Evolutionary conservation across 805 yeast genomes (phyloP), one percentile per base, ranked within the genome.

Genomic region (Saturnispora saitoi): DNA sequence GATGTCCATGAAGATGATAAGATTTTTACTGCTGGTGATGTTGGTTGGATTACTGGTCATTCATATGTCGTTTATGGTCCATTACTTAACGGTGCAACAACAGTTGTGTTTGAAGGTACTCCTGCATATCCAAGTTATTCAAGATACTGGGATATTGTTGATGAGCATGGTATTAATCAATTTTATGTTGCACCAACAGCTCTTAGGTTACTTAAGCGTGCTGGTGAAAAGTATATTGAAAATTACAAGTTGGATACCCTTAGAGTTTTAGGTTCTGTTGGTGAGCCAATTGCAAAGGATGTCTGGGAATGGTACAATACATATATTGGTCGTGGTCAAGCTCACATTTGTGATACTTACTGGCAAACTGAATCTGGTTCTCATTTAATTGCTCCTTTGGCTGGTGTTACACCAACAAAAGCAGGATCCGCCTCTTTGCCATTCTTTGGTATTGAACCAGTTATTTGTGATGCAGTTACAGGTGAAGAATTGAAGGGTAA

Each of bases 11-110:
- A 76, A 38, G 81, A 82, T 50, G 95, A 86, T 62, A 71, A 79
- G 12, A 72, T 86, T 49, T 86, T 86, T 73, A 85, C 93, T 15
- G 93, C 95, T 29, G 95, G 93, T 63, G 95, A 86, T 68, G 83
- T 86, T 47, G 95, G 95, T 60, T 86, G 95, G 95, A 83, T 86
- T 60, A 86, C 95, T 6, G 95, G 95, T 50, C 95, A 86, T 68
- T 76, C 93, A 10, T 86, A 86, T 59, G 89, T 80, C 17, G 77
- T 85, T 43, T 86, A 86, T 63, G 95, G 95, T 49, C 95, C 95
- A 34, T 71, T 86, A 62, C 65, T 76, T 29, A 72, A 76, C 57
- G 95, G 95, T 63, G 80, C 84, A 49, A 80, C 95, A 30, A 80
- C 93, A 19, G 76, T 86, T 41, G 84, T 86, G 32, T 86, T 83